Evolutionary conservation across 2,329 filamentous ascomycete species (phyloP), one percentile per base, ranked within the genome.

Genomic region (Verticillium isaacii): DNA sequence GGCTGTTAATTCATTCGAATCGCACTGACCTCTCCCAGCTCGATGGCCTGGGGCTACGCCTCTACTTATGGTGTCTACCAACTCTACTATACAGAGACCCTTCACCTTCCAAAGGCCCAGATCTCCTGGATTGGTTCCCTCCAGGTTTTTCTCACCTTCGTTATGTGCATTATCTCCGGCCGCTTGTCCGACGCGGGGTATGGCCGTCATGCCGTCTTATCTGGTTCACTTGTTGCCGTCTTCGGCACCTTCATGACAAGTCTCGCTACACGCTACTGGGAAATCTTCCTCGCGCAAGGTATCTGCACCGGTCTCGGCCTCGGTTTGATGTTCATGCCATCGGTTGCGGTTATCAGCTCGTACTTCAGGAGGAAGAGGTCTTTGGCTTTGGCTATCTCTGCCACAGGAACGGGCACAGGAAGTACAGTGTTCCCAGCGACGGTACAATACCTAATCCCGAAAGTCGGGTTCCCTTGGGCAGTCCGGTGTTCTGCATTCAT

Each of bases 381-480:
- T 0, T 73, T 90, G 32, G 86, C 85, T 6, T 81, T 89, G 56
- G 85, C 86, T 1, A 68, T 89, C 6, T 82, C 85, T 2, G 85
- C 86, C 1, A 82, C 80, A 5, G 87, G 88, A 2, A 85, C 82
- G 34, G 83, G 82, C 3, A 75, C 85, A 7, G 84, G 84, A 2
- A 82, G 84, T 25, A 72, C 87, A 9, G 72, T 85, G 12, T 87
- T 85, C 65, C 84, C 85, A 0, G 77, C 83, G 11, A 77, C 80
- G 17, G 82, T 89, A 68, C 80, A 86, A 66, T 79, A 83, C 57
- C 74, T 89, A 19, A 77, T 86, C 5, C 83, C 84, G 0, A 70
- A 75, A n/a, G 77, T 89, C 34, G 87, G 87, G 0, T 90, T 89
- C 65, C 75, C 78, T 0, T 89, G 87, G 86, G 87, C 88, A 0